phyloP scores from a whole-genome alignment of 257 asterid genomes.

The Solanum piurae region DNA sequence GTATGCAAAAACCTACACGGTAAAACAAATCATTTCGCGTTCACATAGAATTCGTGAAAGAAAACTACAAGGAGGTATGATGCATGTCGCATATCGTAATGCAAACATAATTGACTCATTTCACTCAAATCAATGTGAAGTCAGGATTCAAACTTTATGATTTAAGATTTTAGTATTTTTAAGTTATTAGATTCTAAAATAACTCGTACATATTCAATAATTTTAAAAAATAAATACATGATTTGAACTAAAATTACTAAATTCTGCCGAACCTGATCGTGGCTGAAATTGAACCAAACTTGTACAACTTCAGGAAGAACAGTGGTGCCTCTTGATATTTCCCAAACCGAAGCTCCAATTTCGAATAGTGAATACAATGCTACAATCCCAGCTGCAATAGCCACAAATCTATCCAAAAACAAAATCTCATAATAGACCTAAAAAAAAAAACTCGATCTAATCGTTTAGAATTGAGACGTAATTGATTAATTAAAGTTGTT shows the following conservation, averaged over 20 bases:
- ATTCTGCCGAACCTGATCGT: constrained; percentile 22
- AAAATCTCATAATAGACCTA: background rate
- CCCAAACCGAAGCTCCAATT: constrained; percentile 37
- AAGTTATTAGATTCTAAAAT: background rate
- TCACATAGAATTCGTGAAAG: background rate
- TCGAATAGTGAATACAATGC: constrained; percentile 32
- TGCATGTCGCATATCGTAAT: background rate
- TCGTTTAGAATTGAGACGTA: background rate
- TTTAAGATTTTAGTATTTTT: too few species aligned
- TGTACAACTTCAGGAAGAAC: constrained; percentile 29
- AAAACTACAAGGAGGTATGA: background rate
- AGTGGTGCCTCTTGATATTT: constrained; percentile 26
- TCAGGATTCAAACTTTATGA: too few species aligned
- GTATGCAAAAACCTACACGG: constrained; percentile 28
- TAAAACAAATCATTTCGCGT: background rate
- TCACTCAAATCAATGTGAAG: background rate
- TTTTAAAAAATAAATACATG: background rate
- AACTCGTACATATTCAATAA: background rate
- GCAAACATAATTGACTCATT: background rate
- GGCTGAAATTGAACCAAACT: constrained; percentile 42
- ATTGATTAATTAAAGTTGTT: background rate
- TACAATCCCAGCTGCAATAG: constrained; percentile 28
- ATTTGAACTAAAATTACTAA: background rate
- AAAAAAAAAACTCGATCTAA: background rate
- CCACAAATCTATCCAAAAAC: constrained; percentile 10